Evolutionary conservation across 805 yeast genomes (phyloP), one percentile per base, ranked within the genome.

Genomic region (Ogataea ganodermae): DNA sequence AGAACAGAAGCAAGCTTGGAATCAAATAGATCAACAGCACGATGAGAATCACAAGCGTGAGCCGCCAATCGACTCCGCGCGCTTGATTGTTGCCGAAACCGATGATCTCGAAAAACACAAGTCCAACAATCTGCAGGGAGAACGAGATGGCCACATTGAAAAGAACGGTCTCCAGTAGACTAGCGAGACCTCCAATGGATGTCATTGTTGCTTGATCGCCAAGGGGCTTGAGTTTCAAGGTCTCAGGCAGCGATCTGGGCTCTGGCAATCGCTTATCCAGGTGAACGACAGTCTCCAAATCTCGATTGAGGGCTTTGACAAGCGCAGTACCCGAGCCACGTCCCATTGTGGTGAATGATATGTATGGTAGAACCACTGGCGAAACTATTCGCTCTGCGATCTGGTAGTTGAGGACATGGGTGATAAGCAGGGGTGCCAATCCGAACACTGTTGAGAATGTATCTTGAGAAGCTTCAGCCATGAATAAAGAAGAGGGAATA

Each of bases 1-100:
- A 32, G 41, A 48, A 49, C 1, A 54, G 48, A n/a, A 55, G 35
- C 33, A 70, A 48, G 24, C 70, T 65, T n/a, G 84, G 84, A 39
- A 70, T 68, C n/a, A 74, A 49, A 17, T 73, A 62, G 2, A 74
- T 64, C 17, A 76, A 62, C 5, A 73, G 57, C 8, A 74, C 42
- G 24, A 74, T 70, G 36, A 77, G 57, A 7, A 61, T 41, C 32
- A 71, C 65, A 22, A 78, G 62, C 24, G 74, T 69, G 20, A 71
- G 13, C 35, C 66, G 65, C 67, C 79, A 74, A 33, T 72, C 62
- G 12, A 59, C 22, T 40, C 69, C 52, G 14, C 72, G 59, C 2
- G 67, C 42, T 1, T 58, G 56, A 3, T 58, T 37, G 44, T 60
- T 52, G 9, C 62, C 53, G 8, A 60, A 45, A 8, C 53, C 47